Evolutionary conservation across 1,139 yeast species (phyloP), one percentile per base, ranked within the genome.

Genomic region (Blastobotrys proliferans): DNA sequence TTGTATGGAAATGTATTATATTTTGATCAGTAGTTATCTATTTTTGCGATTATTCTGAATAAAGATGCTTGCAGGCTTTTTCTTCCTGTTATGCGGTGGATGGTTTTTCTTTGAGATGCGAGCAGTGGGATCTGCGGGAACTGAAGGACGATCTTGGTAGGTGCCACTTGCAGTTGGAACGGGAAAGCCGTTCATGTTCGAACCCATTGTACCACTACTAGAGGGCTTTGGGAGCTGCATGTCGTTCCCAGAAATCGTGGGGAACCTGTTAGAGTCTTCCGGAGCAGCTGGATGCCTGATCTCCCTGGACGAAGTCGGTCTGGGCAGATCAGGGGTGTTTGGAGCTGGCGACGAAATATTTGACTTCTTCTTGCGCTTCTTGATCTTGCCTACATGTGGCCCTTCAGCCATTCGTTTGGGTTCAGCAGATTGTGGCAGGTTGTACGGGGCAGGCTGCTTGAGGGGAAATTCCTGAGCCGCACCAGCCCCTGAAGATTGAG

Each of bases 141-240:
- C 30, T 8, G 39, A 8, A n/a, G 24, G 25, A n/a, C 16, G 36
- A 17, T 11, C 22, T 33, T 33, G 36, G 36, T 16, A 33, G 27
- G 17, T 14, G 17, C 10, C 22, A 25, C 6, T 20, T 28, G 31
- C 13, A 6, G 31, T 28, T 28, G 26, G 26, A 9, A 28, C 14
- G n/a, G 31, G 31, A 18, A 17, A 16, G 26, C 26, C 26, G 26
- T 8, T 11, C 26, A 11, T 24, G 26, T 11, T 24, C 10, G 26
- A 24, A 3, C n/a, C n/a, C 31, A 6, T 32, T n/a, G 19, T 32
- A 5, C 35, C 35, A 31, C 22, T 31, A 31, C 22, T 31, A 11
- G 37, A 31, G 6, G 35, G 35, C 17, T 17, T 31, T 31, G 31
- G 31, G 16, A 24, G 9, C 9, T 24, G 26, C 9, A 24, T 24